Base-by-base conservation (phyloP, 2,329 filamentous ascomycete genomes). In the Penicillium rolfsii region DNA sequence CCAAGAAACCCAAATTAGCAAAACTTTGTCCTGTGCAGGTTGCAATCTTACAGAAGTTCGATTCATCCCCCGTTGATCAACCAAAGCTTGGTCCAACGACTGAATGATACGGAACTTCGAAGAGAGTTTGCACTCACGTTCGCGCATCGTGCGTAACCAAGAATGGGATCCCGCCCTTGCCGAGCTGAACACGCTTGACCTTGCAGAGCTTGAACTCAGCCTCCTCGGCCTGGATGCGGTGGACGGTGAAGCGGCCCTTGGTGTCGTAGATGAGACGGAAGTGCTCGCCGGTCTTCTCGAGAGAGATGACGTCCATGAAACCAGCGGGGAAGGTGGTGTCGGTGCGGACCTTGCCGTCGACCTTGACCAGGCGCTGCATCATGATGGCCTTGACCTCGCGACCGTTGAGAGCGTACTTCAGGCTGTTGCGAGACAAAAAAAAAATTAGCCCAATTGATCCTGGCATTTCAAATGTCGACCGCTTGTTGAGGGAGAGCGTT, bases 61-160 rank as follows among this genome's bases (percentile, higher is more conserved):
- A 65, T 62, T 70, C 61, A 72, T 77, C 74, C 73, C 76, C 75
- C 73, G 73, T 73, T 73, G 76, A 78, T 85, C 82, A 82, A 84
- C 93, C 93, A 96, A 95, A 97, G 87, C 91, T 95, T 96, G 92
- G 91, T 94, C 92, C 94, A 97, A 97, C 94, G 94, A 89, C 94
- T 97, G 94, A 97, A 93, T 95, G 93, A 97, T 92, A 90, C 91
- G 85, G 88, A 84, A 90, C 76, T 78, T 74, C 53, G 64, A 68
- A 67, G 87, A 75, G 73, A 73, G 75, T 66, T 69, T 71, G 70
- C 90, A 98, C 94, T 97, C 87, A 99, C 94, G 95, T 99, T 93
- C 95, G 91, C 85, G 95, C 95, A 95, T 99, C 95, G 91, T 99
- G 95, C 93, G 95, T 99, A 91, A 99, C 95, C 93, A 98, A 97